phyloP scores from a whole-genome alignment of 2,329 filamentous ascomycete genomes.

The Aspergillus neotritici region DNA sequence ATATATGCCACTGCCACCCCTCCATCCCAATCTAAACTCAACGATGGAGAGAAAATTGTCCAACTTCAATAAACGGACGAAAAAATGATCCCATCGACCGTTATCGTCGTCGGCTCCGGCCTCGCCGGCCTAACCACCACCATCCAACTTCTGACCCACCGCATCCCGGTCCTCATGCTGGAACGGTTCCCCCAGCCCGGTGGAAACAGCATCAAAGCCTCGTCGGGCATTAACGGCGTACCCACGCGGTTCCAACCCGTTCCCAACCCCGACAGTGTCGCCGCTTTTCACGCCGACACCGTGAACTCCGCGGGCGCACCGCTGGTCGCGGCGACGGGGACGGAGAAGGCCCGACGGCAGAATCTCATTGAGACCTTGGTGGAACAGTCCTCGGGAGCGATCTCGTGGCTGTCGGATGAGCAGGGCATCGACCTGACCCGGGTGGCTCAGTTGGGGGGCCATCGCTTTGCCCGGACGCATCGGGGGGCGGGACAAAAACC shows the following conservation, averaged over 20 bases:
- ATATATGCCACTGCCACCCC: too few relatives aligned
- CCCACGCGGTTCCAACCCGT: conserved; percentile 52
- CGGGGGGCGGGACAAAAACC: conserved; percentile 50
- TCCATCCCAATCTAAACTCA: too few relatives aligned
- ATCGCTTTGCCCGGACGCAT: conserved; percentile 53
- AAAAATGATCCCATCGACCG: conserved; percentile 14
- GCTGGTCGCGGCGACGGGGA: conserved; percentile 21
- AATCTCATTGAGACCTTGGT: conserved; percentile 48
- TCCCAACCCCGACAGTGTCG: conserved; percentile 20
- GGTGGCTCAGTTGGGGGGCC: conserved; percentile 57
- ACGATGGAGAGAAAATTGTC: too few relatives aligned
- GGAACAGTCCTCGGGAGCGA: conserved; percentile 42
- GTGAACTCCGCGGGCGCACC: conserved; percentile 50
- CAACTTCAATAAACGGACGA: too few relatives aligned
- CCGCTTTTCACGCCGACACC: conserved; percentile 52
- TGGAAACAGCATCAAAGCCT: conserved; percentile 63
- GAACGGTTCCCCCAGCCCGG: conserved; percentile 57
- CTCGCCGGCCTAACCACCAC: conserved; percentile 59
- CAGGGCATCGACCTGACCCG: conserved; percentile 54
- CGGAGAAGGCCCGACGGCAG: conserved; percentile 32
- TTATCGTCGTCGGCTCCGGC: conserved; percentile 61
- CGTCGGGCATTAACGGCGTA: conserved; percentile 61
- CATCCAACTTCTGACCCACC: conserved; percentile 49
- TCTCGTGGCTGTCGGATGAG: conserved; percentile 54
- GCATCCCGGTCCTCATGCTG: conserved; percentile 52